These are phyloP conservation scores for Mycena galopus DNA, from an alignment of 768 basidiomycete genomes.

Conservation along the genomic window DNA sequence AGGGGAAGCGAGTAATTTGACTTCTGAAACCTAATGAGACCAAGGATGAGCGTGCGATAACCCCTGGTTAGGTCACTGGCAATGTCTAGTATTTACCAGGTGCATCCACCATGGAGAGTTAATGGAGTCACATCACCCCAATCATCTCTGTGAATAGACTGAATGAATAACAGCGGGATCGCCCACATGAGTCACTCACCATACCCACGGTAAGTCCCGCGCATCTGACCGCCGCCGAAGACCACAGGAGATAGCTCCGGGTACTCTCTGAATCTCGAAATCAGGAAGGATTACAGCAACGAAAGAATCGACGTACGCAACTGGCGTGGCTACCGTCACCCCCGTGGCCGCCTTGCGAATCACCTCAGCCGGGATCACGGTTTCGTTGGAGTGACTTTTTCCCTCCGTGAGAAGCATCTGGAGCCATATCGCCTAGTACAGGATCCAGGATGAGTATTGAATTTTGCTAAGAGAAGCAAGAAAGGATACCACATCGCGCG, in stretches of 20 bases:
- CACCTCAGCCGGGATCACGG: constrained; percentile 42
- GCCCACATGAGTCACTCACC: constrained; percentile 31
- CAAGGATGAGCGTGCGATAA: no score
- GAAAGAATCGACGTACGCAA: constrained; percentile 31
- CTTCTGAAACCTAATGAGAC: constrained; percentile 38
- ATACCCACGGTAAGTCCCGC: constrained; percentile 42
- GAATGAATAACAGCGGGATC: constrained; percentile 26
- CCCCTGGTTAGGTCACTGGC: no score
- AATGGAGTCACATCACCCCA: no score
- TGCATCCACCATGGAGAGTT: no score
- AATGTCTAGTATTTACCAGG: no score
- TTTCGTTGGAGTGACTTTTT: constrained; percentile 37
- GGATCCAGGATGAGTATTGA: not conserved
- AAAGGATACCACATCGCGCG: constrained; percentile 41
- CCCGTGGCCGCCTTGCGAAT: constrained; percentile 41
- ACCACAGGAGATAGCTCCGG: constrained; percentile 44
- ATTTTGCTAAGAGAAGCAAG: no score
- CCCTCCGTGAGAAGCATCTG: constrained; percentile 45
- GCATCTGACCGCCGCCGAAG: constrained; percentile 43
- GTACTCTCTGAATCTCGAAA: not conserved
- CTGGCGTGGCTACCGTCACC: constrained; percentile 36
- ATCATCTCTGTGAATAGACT: constrained; percentile 28
- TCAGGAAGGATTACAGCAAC: not conserved
- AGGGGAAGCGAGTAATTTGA: constrained; percentile 39
- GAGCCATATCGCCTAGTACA: constrained; percentile 46